Percentiles rank a stretch among this genome's conserved stretches.
Evolutionary conservation across 495 filamentous ascomycete species (phyloP).

Genomic region (Aspergillus ostianus): DNA sequence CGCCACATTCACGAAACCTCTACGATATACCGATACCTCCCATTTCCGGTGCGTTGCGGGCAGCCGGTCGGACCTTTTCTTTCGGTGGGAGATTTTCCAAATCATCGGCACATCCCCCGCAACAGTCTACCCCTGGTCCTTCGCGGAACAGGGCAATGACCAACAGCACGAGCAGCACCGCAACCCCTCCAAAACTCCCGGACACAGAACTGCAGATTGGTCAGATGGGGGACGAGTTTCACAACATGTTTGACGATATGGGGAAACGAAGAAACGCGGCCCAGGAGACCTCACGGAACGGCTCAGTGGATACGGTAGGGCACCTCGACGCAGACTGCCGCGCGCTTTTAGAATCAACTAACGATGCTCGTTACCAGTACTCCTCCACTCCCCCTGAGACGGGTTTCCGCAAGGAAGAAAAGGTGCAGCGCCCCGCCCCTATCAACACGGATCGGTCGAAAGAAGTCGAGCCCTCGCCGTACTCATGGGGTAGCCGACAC

Average conservation of each 20-base stretch:
- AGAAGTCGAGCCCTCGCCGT: constrained; percentile 57
- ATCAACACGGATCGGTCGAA: constrained; percentile 57
- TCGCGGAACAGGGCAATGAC: constrained; percentile 49
- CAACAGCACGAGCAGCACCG: constrained; percentile 60
- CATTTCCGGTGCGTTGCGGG: constrained; percentile 52
- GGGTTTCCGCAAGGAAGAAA: constrained; percentile 23
- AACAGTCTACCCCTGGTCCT: constrained; percentile 41
- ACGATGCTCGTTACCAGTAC: constrained; percentile 17
- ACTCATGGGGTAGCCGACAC: constrained; percentile 67
- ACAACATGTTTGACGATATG: constrained; percentile 63
- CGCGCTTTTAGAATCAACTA: background rate
- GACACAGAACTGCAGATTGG: constrained; percentile 53
- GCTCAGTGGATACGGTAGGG: constrained; percentile 23
- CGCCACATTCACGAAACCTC: constrained; percentile 48
- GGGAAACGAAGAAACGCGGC: constrained; percentile 52
- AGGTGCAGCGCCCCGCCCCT: constrained; percentile 45
- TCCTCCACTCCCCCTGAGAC: constrained; percentile 21
- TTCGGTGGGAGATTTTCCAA: constrained; percentile 54
- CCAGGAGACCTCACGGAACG: constrained; percentile 25
- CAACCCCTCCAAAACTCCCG: constrained; percentile 68
- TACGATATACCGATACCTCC: constrained; percentile 58
- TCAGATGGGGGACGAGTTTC: constrained; percentile 58
- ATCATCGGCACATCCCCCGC: constrained; percentile 41
- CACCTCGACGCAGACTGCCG: background rate
- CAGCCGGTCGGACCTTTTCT: constrained; percentile 72